Percentiles rank a stretch among this genome's conserved stretches.
These are phyloP conservation scores for Lignosus rhinocerotis DNA, from an alignment of 1,284 basidiomycete genomes.

Conservation along the genomic window DNA sequence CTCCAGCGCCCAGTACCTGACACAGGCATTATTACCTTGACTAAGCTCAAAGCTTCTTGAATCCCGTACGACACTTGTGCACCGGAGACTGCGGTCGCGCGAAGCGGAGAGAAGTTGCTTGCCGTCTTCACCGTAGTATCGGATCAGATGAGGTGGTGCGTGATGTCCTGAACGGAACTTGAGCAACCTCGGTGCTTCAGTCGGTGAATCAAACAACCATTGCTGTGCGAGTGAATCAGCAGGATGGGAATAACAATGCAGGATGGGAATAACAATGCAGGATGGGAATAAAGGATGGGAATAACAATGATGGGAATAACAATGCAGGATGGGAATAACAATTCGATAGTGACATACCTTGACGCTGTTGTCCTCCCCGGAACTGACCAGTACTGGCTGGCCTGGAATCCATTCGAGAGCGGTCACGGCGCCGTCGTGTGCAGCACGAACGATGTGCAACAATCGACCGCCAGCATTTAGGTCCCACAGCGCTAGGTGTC, in stretches of 20 bases:
- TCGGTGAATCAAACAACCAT: conserved; percentile 96
- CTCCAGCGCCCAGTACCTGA: not conserved
- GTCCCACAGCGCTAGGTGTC: conserved; percentile 91
- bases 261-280: too few relatives aligned
- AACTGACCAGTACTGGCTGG: conserved; percentile 85
- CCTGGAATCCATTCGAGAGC: conserved; percentile 88
- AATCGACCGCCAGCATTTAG: conserved; percentile 80
- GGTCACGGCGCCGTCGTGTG: conserved; percentile 83
- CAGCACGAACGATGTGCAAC: conserved; percentile 81
- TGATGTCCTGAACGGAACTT: conserved; percentile 94
- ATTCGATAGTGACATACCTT: conserved; percentile 56
- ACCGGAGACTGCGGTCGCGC: conserved; percentile 85
- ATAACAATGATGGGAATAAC: too few relatives aligned
- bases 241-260: not conserved
- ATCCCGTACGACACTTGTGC: conserved; percentile 91
- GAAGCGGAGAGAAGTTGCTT: conserved; percentile 91
- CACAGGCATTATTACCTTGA: conserved; percentile 60
- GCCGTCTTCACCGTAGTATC: conserved; percentile 96
- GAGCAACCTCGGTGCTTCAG: conserved; percentile 81
- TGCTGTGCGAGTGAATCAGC: conserved; percentile 56
- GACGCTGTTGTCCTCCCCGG: conserved; percentile 90
- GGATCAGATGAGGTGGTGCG: conserved; percentile 86
- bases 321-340: too few relatives aligned
- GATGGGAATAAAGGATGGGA: too few relatives aligned
- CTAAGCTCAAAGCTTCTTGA: conserved; percentile 93